A percentile compares a stretch with the other conserved stretches of the same genome.
Conservation (phyloP, 352 stramenopile genomes). For the Plasmopara muralis region DNA sequence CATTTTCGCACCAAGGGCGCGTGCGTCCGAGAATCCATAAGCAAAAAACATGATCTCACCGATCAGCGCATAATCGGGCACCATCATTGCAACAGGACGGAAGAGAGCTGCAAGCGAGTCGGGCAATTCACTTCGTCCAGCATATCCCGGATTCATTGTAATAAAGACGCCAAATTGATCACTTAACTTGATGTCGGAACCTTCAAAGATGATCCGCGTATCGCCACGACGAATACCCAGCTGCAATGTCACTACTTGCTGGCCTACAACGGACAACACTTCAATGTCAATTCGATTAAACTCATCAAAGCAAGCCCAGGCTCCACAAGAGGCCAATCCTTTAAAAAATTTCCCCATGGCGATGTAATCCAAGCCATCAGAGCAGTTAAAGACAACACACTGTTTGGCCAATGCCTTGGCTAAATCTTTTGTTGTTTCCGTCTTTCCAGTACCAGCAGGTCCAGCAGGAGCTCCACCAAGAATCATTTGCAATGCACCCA, state of each 20-base stretch:
- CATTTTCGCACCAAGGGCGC: conserved; percentile 66
- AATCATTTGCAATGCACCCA: conserved; percentile 95
- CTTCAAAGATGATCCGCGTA: conserved; percentile 90
- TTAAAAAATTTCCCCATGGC: conserved; percentile 95
- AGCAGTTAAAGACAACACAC: conserved; percentile 94
- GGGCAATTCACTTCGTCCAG: conserved; percentile 79
- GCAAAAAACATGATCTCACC: conserved; percentile 90
- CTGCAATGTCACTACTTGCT: conserved; percentile 91
- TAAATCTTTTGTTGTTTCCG: conserved; percentile 93
- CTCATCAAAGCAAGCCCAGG: conserved; percentile 89
- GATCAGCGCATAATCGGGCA: conserved; percentile 86
- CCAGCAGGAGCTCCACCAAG: conserved; percentile 89
- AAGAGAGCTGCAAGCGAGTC: conserved; percentile 84
- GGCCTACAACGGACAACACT: conserved; percentile 80
- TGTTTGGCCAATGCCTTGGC: conserved; percentile 93
- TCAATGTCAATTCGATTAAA: conserved; percentile 89
- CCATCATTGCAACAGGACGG: conserved; percentile 88
- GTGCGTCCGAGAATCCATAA: conserved; percentile 59
- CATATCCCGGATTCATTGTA: conserved; percentile 89
- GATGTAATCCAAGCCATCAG: conserved; percentile 91
- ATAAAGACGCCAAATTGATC: conserved; percentile 89
- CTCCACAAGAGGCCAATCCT: conserved; percentile 88
- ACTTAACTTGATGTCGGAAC: conserved; percentile 91
- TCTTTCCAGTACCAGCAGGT: conserved; percentile 92
- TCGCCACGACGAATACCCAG: conserved; percentile 77